These are phyloP conservation scores for Ottelia alismoides DNA, from an alignment of 106 monocot genomes.

Conservation along the genomic window DNA sequence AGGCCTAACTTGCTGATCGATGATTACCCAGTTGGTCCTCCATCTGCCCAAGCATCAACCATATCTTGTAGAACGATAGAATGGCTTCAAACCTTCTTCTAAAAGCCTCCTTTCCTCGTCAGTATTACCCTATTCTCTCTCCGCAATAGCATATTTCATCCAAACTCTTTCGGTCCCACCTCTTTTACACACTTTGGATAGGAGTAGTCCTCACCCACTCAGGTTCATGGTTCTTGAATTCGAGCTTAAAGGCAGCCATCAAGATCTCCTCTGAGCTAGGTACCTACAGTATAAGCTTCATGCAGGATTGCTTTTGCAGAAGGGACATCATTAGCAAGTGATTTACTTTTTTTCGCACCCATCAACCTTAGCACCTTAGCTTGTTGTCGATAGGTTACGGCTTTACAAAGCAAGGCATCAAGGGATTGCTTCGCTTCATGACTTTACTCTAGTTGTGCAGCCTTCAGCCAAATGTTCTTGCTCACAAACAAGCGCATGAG, in stretches of 20 bases:
- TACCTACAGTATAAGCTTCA: slow-evolving; percentile 91
- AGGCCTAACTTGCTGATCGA: slow-evolving; percentile 64
- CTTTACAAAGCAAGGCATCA: slow-evolving; percentile 72
- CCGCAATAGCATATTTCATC: slow-evolving; percentile 97
- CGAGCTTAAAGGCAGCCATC: slow-evolving; percentile 96
- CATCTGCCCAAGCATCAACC: slow-evolving; percentile 99
- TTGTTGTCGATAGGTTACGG: slow-evolving; percentile 82
- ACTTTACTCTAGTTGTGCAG: slow-evolving; percentile 93
- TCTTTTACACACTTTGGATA: slow-evolving; percentile 83
- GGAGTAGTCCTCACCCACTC: slow-evolving; percentile 93
- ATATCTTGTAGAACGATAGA: slow-evolving; percentile 77
- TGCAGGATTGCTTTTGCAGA: slow-evolving; percentile 85
- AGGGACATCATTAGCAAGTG: slow-evolving; percentile 91
- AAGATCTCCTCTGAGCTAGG: slow-evolving; percentile 98
- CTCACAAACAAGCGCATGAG: slow-evolving; percentile 73
- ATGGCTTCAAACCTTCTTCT: slow-evolving; percentile 68
- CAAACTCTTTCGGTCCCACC: slow-evolving; percentile 98
- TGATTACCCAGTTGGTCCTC: slow-evolving; percentile 56
- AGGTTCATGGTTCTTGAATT: slow-evolving; percentile 90
- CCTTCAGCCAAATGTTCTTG: slow-evolving; percentile 96
- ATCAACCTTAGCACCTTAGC: slow-evolving; percentile 95
- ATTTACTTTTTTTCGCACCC: slow-evolving; percentile 90
- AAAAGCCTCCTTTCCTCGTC: slow-evolving; percentile 63
- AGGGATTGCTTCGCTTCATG: slow-evolving; percentile 87
- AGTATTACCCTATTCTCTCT: slow-evolving; percentile 76